A percentile compares a stretch with the other conserved stretches of the same genome.
Evolutionary conservation across 2,329 filamentous ascomycete species (phyloP).

Genomic region (Colletotrichum agaves): DNA sequence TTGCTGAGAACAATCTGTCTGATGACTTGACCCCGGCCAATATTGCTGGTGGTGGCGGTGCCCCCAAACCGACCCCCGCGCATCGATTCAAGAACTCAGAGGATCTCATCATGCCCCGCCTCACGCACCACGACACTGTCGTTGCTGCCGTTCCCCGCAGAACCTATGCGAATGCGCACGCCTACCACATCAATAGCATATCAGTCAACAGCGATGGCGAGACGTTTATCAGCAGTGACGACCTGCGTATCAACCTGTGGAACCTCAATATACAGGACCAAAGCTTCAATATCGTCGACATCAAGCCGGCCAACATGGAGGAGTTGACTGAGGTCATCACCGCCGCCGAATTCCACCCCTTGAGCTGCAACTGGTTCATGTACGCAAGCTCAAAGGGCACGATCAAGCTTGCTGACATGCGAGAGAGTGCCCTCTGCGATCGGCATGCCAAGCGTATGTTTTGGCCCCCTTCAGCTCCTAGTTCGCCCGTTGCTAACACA

Average conservation of each 20-base stretch:
- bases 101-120: constrained; percentile 90
- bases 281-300: constrained; percentile 99
- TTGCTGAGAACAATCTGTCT: constrained; percentile 98
- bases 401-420: constrained; percentile 98
- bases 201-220: constrained; percentile 99
- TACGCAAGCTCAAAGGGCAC: constrained; percentile 99
- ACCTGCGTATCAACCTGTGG: constrained; percentile 97
- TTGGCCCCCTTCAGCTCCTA: neutral
- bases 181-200: constrained; percentile 99
- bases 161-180: constrained; percentile 97
- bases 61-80: constrained; percentile 76
- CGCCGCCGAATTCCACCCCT: constrained; percentile 95
- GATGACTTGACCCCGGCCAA: constrained; percentile 87
- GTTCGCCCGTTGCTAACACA: neutral
- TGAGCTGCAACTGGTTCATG: constrained; percentile 99
- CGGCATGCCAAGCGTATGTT: constrained; percentile 91
- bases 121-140: constrained; percentile 98
- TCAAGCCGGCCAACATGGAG: constrained; percentile 99
- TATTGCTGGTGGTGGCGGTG: constrained; percentile 80
- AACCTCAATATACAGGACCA: constrained; percentile 99
- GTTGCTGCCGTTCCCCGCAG: constrained; percentile 95
- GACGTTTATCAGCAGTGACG: constrained; percentile 99
- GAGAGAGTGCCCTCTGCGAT: constrained; percentile 94
- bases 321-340: constrained; percentile 99
- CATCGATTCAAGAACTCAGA: constrained; percentile 81